Evolutionary conservation across 768 basidiomycete genomes (phyloP).

Genomic region (Pulveroboletus sp.): DNA sequence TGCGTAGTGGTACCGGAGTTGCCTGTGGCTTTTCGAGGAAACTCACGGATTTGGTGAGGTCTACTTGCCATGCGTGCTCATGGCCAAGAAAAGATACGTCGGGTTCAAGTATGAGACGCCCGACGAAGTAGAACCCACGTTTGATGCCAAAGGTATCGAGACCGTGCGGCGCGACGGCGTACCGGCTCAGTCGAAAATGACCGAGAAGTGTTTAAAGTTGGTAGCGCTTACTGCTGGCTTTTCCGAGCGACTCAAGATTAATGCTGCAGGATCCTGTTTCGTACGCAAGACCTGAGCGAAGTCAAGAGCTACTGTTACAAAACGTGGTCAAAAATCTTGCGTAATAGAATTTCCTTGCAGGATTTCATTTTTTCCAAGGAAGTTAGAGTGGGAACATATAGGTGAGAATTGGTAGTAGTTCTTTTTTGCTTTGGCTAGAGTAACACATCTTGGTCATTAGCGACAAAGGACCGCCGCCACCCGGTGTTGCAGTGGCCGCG

Average conservation of each 20-base stretch:
- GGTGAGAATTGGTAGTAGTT: slow-evolving; percentile 41
- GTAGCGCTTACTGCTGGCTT: slow-evolving; percentile 8
- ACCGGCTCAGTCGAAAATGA: slow-evolving; percentile 88
- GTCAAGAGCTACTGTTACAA: slow-evolving; percentile 86
- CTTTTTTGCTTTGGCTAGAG: not conserved
- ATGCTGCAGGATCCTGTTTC: slow-evolving; percentile 79
- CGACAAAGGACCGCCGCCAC: slow-evolving; percentile 81
- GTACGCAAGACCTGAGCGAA: slow-evolving; percentile 82
- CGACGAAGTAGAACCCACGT: slow-evolving; percentile 73
- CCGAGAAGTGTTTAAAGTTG: slow-evolving; percentile 86
- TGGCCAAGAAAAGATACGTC: slow-evolving; percentile 98
- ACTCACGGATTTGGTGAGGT: slow-evolving; percentile 51
- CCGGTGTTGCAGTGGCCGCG: slow-evolving; percentile 88
- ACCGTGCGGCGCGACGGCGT: slow-evolving; percentile 93
- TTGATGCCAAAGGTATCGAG: slow-evolving; percentile 98
- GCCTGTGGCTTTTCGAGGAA: not conserved
- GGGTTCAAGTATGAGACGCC: slow-evolving; percentile 92
- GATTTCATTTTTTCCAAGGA: slow-evolving; percentile 96
- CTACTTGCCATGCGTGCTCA: slow-evolving; percentile 89
- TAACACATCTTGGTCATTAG: slow-evolving; percentile 36
- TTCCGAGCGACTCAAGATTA: not conserved
- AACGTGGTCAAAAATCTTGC: slow-evolving; percentile 82
- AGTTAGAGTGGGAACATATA: slow-evolving; percentile 91
- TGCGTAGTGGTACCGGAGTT: slow-evolving; percentile 18
- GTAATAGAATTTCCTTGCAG: slow-evolving; percentile 78